A percentile compares a stretch with the other conserved stretches of the same genome.
These are phyloP conservation scores for Canariomyces notabilis DNA, from an alignment of 2,329 filamentous ascomycete species.

Conservation along the genomic window DNA sequence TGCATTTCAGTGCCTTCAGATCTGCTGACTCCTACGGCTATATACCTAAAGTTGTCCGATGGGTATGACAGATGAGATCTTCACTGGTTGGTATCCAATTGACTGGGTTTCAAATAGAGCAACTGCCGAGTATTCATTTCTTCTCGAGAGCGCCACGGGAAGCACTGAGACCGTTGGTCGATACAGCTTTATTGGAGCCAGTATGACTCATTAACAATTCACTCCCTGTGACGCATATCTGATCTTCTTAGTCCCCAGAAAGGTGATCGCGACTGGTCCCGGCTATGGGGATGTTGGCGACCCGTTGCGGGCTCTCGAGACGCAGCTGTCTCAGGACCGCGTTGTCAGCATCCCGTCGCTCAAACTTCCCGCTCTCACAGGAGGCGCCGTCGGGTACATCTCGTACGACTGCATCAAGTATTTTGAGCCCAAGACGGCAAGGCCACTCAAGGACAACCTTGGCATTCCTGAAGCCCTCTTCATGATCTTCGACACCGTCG, in stretches of 20 bases:
- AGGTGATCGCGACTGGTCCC: slow-evolving; percentile 80
- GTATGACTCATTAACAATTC: slow-evolving; percentile 11
- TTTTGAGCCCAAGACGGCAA: slow-evolving; percentile 94
- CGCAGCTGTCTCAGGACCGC: slow-evolving; percentile 71
- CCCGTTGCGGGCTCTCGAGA: slow-evolving; percentile 75
- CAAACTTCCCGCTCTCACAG: slow-evolving; percentile 77
- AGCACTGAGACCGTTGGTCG: slow-evolving; percentile 77
- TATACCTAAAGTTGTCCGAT: slow-evolving; percentile 85
- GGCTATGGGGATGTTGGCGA: slow-evolving; percentile 81
- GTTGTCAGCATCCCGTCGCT: slow-evolving; percentile 81
- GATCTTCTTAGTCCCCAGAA: slow-evolving; percentile 58
- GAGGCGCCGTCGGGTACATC: slow-evolving; percentile 92
- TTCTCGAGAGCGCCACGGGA: slow-evolving; percentile 89
- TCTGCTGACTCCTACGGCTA: slow-evolving; percentile 87
- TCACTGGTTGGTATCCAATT: background rate
- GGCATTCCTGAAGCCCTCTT: slow-evolving; percentile 90
- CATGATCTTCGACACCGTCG: slow-evolving; percentile 92
- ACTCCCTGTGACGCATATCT: background rate
- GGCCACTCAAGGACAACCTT: slow-evolving; percentile 82
- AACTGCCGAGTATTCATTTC: slow-evolving; percentile 65
- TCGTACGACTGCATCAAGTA: slow-evolving; percentile 97
- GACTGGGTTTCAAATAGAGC: slow-evolving; percentile 13
- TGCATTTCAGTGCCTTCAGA: slow-evolving; percentile 83
- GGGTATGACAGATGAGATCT: slow-evolving; percentile 14
- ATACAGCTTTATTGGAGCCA: slow-evolving; percentile 82